Base-by-base conservation (phyloP, 495 filamentous ascomycete genomes). In the Corynascus novoguineensis region DNA sequence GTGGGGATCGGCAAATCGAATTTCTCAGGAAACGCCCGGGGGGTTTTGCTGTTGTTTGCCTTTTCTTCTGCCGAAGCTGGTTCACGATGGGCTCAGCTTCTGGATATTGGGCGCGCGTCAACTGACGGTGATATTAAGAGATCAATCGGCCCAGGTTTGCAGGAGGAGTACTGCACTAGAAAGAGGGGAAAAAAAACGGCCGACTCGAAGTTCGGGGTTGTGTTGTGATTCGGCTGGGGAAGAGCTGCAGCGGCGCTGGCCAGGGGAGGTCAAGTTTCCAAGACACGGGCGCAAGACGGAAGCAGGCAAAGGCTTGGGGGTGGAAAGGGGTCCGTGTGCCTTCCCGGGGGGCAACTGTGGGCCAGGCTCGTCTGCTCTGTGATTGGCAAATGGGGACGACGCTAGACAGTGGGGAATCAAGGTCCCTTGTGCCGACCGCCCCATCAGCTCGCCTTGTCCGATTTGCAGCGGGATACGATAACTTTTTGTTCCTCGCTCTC, bases 291-390 rank as follows among this genome's bases (percentile, higher is more conserved):
- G 53, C 34, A 55, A 45, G 17, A 47, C 49, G 62, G 53, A 55
- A 57, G 57, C 58, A 59, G 51, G 46, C 21, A 44, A 46, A 46
- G 46, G 32, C 32, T 35, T n/a, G n/a, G n/a, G 38, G 38, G 35
- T 47, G n/a, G 37, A 46, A 54, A 54, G 55, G 55, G 64, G 64
- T 63, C 64, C 62, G 64, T 57, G 64, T 67, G 55, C 57, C 64
- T 52, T 51, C 42, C 61, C 27, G 37, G 59, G 51, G 57, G 52
- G 22, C 46, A 49, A 41, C 29, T 40, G 53, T 50, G 54, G 59
- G 45, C 50, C 21, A 41, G 54, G 32, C 54, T 25, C 22, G 29
- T 6, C 50, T 27, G 46, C 50, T 35, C 52, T 49, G 52, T 64
- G 62, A 67, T 67, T 67, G 62, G 64, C 55, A 40, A 64, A 66